phyloP scores from a whole-genome alignment of 1,139 yeast species.

The Zygosaccharomyces pseudobailii region DNA sequence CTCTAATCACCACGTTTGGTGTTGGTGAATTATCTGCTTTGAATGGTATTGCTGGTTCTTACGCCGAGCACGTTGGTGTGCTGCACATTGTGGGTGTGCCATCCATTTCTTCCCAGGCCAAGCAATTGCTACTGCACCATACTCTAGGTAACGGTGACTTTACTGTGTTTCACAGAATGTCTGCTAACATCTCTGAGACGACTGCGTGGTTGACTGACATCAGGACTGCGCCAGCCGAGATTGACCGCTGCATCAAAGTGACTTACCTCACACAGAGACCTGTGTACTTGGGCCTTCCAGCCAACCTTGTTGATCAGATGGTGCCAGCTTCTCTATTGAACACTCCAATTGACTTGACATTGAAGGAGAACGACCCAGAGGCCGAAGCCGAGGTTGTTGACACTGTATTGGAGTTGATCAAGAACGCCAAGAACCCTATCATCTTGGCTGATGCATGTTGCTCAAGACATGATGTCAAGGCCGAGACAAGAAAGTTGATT shows the following conservation, averaged over 20 bases:
- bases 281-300: constrained; percentile 77
- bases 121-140: too few relatives aligned
- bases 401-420: constrained; percentile 48
- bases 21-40: too few relatives aligned
- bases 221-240: constrained; percentile 26
- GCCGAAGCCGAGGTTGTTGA: constrained; percentile 71
- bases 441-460: constrained; percentile 87
- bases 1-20: too few relatives aligned
- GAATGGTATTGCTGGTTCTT: too few relatives aligned
- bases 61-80: too few relatives aligned
- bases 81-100: too few relatives aligned
- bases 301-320: constrained; percentile 65
- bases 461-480: constrained; percentile 63
- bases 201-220: too few relatives aligned
- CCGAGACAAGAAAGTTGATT: constrained; percentile 59
- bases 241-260: constrained; percentile 70
- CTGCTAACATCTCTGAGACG: too few relatives aligned
- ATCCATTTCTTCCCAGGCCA: too few relatives aligned
- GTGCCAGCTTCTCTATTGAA: constrained; percentile 54
- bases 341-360: constrained; percentile 58
- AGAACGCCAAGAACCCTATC: constrained; percentile 60
- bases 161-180: too few relatives aligned
- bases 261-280: constrained; percentile 76
- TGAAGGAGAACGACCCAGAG: constrained; percentile 62
- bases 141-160: too few relatives aligned